A percentile compares a stretch with the other conserved stretches of the same genome.
Conservation (phyloP, 441 rosid species). For the Bocquillonia castaneifolia region DNA sequence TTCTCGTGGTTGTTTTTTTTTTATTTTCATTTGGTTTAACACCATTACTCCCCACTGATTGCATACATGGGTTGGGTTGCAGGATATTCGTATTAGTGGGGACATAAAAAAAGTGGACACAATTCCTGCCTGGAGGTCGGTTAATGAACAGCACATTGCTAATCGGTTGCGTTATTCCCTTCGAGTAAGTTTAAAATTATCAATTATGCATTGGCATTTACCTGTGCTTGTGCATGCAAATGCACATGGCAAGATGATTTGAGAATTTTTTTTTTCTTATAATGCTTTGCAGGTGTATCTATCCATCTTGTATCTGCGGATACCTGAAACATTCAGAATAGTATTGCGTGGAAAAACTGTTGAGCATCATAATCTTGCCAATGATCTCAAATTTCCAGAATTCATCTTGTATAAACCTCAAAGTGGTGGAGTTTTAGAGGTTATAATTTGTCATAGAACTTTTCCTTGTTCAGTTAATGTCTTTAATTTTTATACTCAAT, state of each 20-base stretch:
- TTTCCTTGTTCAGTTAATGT: conserved; percentile 11
- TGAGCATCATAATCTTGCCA: conserved; percentile 76
- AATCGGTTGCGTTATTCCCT: conserved; percentile 62
- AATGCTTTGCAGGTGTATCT: conserved; percentile 56
- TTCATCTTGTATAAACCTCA: conserved; percentile 86
- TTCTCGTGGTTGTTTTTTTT: conserved; percentile 7
- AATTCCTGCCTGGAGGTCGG: conserved; percentile 37
- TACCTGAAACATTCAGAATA: conserved; percentile 68
- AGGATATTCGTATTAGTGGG: conserved; percentile 82
- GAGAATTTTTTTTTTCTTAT: conserved; percentile 16
- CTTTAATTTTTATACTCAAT: background rate
- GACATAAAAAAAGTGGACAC: conserved; percentile 40
- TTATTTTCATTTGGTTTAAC: conserved; percentile 2
- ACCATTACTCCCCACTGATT: conserved; percentile 20
- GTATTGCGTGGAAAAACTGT: conserved; percentile 67
- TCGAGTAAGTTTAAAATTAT: conserved; percentile 46
- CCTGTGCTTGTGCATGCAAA: background rate
- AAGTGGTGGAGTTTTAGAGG: conserved; percentile 57
- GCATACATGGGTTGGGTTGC: conserved; percentile 18
- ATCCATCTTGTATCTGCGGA: conserved; percentile 78
- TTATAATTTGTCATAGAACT: conserved; percentile 20
- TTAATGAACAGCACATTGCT: conserved; percentile 69
- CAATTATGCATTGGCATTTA: background rate
- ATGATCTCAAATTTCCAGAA: conserved; percentile 73
- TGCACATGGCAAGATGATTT: background rate